Evolutionary conservation across 495 filamentous ascomycete species (phyloP), one percentile per base, ranked within the genome.

Genomic region (Neurospora discreta): DNA sequence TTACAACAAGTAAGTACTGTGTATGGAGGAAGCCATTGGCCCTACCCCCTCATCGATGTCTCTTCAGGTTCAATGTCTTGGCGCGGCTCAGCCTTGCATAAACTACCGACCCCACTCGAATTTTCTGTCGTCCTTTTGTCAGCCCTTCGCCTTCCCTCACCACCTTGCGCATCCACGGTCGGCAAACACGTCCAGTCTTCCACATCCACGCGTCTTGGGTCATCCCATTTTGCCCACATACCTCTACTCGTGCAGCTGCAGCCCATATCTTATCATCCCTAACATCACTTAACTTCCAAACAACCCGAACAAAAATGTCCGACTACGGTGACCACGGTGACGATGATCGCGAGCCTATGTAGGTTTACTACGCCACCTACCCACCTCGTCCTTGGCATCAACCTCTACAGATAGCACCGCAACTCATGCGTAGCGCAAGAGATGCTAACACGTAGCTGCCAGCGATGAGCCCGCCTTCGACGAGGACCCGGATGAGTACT

Each of bases 321-420:
- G 93, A 97, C 84, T 93, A 90, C 82, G 93, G 90, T 70, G 90
- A 89, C 72, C 87, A 91, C 76, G 90, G 85, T 74, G 87, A 87
- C 74, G 90, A 89, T 71, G 87, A 81, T 75, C 80, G 71, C 70
- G 81, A 78, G 72, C 77, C 71, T 68, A 68, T 77, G 82, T 84
- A 76, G 75, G 83, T 79, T 71, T 60, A 15, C 38, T 52, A 26
- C 72, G 42, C 75, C 73, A 68, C 20, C 33, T 33, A 58, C 33
- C 65, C 58, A 70, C 33, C 68, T 43, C 68, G 74, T 73, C 33
- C 41, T 44, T 68, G 36, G 9, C 39, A n/a, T 38, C 15, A 36
- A 71, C 15, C 69, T 42, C 16, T 20, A 38, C 18, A 16, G n/a
- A 69, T 23, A 18, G 30, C 8, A 18, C 71, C 70, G 71, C 75